A percentile compares a stretch with the other conserved stretches of the same genome.
Conservation (phyloP, 2,329 filamentous ascomycete genomes). For the Pseudocercospora pini-densiflorae region DNA sequence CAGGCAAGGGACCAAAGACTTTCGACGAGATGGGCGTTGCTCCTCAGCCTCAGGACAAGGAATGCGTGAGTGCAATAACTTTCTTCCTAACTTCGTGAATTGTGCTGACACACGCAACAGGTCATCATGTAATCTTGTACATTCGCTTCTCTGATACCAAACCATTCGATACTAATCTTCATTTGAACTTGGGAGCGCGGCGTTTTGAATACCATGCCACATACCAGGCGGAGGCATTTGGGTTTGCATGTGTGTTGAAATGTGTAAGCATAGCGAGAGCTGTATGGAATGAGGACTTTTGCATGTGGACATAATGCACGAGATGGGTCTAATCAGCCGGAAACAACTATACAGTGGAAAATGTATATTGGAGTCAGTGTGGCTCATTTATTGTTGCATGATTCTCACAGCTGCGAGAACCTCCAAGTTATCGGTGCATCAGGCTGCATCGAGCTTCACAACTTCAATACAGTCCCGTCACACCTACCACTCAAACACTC, state of each 20-base stretch:
- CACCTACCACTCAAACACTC: constrained; percentile 38
- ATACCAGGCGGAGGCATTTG: background rate
- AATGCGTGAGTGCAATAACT: constrained; percentile 67
- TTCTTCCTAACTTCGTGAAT: too few relatives aligned
- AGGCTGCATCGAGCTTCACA: background rate
- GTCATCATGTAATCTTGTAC: constrained; percentile 3
- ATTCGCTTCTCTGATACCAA: background rate
- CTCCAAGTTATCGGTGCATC: background rate
- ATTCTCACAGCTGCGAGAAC: too few relatives aligned
- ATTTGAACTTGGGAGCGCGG: background rate
- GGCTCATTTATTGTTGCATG: too few relatives aligned
- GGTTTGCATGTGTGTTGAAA: background rate
- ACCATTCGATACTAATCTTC: background rate
- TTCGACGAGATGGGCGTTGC: constrained; percentile 99
- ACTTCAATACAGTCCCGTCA: too few relatives aligned
- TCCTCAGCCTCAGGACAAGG: constrained; percentile 77
- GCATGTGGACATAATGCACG: background rate
- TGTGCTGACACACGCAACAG: background rate
- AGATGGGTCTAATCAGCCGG: background rate
- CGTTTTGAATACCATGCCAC: background rate
- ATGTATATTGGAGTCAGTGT: background rate
- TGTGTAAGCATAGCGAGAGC: constrained; percentile 4
- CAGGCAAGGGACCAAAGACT: constrained; percentile 83
- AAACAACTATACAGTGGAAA: background rate
- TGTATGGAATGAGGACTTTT: background rate